Base-by-base conservation (phyloP, 176 grass and related monocot species). In the Zoysia japonica region DNA sequence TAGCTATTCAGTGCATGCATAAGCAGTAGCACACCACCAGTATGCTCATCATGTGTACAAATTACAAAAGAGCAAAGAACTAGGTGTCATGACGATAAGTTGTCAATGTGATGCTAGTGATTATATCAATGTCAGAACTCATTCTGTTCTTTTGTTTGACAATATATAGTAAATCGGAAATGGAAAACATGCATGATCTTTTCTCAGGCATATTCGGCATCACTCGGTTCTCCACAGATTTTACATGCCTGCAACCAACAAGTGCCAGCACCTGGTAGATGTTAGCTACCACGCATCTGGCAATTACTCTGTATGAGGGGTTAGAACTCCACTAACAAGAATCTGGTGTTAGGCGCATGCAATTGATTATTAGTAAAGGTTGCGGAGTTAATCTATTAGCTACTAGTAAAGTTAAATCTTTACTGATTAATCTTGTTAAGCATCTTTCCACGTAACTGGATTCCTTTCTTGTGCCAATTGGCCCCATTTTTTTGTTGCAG, bases 271-370 rank as follows among this genome's bases (percentile, higher is more conserved):
- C 57, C 35, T 38, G 44, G 28, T 28, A 28, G 28, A 47, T 77
- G 47, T 49, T 76, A 63, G 57, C 19, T 15, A 5, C 12, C n/a
- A 28, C n/a, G 59, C 59, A 61, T 11, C 1, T 76, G 42, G 43
- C 41, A 75, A 9, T 7, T 61, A 67, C 12, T 19, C 28, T 28
- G 28, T 28, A 28, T 35, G 5, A 48, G 37, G 5, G 44, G 39
- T 17, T 61, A 70, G 38, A 80, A 35, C 11, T 57, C 61, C 50
- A 67, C 42, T 49, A 57, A 59, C 47, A 74, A 67, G 41, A 80
- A 56, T 46, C 11, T 59, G n/a, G 48, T 9, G 41, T 15, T 40
- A 11, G 39, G 5, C 10, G 2, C 38, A 64, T 66, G 40, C 2
- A 44, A 43, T 61, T 61, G 36, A 36, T 36, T 61, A 61, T 35